Base-by-base conservation (phyloP, 1,139 yeast species). In the Kodamaea plutei region DNA sequence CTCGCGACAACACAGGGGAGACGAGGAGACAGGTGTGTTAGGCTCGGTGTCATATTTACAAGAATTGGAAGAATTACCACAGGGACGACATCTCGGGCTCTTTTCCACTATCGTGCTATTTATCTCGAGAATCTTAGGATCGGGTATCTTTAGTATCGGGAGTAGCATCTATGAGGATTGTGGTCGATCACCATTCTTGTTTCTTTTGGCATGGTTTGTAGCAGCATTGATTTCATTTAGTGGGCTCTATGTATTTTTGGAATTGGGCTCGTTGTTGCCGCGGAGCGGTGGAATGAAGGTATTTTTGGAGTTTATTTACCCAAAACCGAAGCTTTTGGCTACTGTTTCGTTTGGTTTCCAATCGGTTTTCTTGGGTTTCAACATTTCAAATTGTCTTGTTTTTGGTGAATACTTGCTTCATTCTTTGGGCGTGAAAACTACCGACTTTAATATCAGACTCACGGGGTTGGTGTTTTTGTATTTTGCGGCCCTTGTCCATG, bases 241-340 rank as follows among this genome's bases (percentile, higher is more conserved):
- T 15, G 89, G 89, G 0, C 52, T 82, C 10, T 78, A 69, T 45
- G 71, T 81, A 18, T 82, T 72, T 48, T 54, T 82, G 30, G 91
- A 82, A 46, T 56, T 81, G 39, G 89, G 91, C 0, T 73, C 82
- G 4, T 64, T 79, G 43, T 65, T 81, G 7, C 88, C 89, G 0
- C 59, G 84, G 48, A 76, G 80, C 42, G 91, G 93, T 3, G 93
- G 91, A 0, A 71, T 79, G 20, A 82, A 82, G 46, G 79, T 76
- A 12, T 82, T 82, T 40, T 54, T 82, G 39, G 89, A 81, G 48
- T 73, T 70, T 40, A 73, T 81, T 14, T 82, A 77, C 47, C 65
- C 70, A 32, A 69, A 58, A 38, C 91, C 89, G 0, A 62, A 59
- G 32, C 61, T 76, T 61, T 54, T 81, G 51, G 69, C 76, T 30